A percentile compares a stretch with the other conserved stretches of the same genome.
These are phyloP conservation scores for Chloris gayana DNA, from an alignment of 176 grass and related monocot genomes.

Conservation along the genomic window DNA sequence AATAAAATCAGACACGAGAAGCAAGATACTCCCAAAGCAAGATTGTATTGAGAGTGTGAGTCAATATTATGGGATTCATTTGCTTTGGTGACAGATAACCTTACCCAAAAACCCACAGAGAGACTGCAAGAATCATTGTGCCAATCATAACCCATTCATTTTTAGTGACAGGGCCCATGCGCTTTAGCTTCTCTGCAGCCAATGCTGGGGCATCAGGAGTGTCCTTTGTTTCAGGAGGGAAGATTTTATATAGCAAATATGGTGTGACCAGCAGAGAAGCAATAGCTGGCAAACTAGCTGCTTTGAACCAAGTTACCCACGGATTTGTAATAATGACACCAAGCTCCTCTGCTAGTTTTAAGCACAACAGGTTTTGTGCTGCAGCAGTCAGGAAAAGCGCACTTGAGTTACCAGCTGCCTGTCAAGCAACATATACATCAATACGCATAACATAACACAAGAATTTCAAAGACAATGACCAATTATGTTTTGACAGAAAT, in stretches of 20 bases:
- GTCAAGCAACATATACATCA: conserved; percentile 42
- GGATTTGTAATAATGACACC: conserved; percentile 75
- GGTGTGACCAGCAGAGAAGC: conserved; percentile 64
- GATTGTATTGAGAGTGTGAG: conserved; percentile 3
- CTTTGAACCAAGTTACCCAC: conserved; percentile 87
- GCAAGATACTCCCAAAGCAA: conserved; percentile 8
- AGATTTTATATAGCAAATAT: conserved; percentile 87
- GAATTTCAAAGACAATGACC: background rate
- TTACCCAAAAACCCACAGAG: conserved; percentile 84
- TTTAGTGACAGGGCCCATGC: conserved; percentile 82
- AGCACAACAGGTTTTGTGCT: conserved; percentile 90
- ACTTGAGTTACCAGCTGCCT: conserved; percentile 76
- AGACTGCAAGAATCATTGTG: conserved; percentile 84
- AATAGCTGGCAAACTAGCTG: conserved; percentile 88
- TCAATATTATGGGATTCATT: background rate
- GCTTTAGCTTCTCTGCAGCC: conserved; percentile 61
- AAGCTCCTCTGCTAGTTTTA: conserved; percentile 88
- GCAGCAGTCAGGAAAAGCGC: conserved; percentile 87
- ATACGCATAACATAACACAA: conserved; percentile 12
- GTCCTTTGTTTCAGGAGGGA: conserved; percentile 79
- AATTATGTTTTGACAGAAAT: background rate
- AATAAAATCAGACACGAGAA: conserved; percentile 4
- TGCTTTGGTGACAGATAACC: conserved; percentile 9
- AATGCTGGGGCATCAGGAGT: conserved; percentile 80
- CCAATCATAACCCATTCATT: conserved; percentile 84